Base-by-base conservation (phyloP, 768 basidiomycete species). In the Mycena kentingensis region DNA sequence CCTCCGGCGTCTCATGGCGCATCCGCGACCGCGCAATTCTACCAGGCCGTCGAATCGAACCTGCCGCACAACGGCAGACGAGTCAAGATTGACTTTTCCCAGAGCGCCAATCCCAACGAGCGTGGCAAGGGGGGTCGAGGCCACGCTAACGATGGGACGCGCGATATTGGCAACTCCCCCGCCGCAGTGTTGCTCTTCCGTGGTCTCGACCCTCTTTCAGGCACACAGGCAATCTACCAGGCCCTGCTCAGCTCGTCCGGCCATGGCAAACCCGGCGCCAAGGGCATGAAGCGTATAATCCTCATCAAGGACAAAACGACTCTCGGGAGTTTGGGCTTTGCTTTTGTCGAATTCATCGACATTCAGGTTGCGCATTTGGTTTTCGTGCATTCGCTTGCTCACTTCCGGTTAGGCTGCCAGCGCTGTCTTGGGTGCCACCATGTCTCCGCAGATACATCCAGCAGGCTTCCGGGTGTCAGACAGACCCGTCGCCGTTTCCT, bases 41-140 rank as follows among this genome's bases (percentile, higher is more conserved):
- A 87, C 69, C 87, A 85, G 59, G 85, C 87, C 6, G 73, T 90
- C 47, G 88, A 90, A 66, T 79, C 80, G 1, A 86, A 88, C 22
- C 66, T 73, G 12, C 82, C 85, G 24, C 87, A 87, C 52, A 87
- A 84, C 60, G 93, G 92, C 12, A 85, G 90, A 43, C 79, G 92
- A 59, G 87, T 96, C 65, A 96, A 96, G 73, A 92, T 99, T 63
- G 95, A 99, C 71, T 99, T 90, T 66, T 93, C 95, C 3, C 85
- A 93, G 71, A 90, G 87, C 58, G 87, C 87, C 24, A 79, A 82
- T 25, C 90, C 87, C 24, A 80, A 83, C 43, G 86, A 87, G 53
- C 80, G 79, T 61, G 80, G 82, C 11, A 79, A 83, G 47, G 60
- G 73, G 43, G 78, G 77, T 41, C 78, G 83, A 58, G 82, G 83